A percentile compares a stretch with the other conserved stretches of the same genome.
Evolutionary conservation across 2,329 filamentous ascomycete species (phyloP).

Genomic region (Neopestalotiopsis sp.): DNA sequence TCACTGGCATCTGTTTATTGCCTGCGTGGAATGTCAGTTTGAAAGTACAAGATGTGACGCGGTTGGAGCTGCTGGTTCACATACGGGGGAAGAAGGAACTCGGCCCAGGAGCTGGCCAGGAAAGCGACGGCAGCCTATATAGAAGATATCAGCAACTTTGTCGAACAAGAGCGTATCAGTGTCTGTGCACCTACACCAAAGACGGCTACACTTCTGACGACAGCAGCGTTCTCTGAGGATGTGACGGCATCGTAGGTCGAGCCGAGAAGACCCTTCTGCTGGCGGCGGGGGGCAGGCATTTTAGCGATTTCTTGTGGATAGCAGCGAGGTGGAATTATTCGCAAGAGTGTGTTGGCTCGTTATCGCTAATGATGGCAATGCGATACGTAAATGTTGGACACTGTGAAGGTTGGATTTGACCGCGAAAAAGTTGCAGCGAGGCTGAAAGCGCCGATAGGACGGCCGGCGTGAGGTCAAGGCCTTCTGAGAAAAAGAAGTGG

Average conservation of each 20-base stretch:
- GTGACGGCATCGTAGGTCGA: conserved; percentile 68
- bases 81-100: conserved; percentile 70
- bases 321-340: neutral
- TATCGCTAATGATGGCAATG: neutral
- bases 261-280: conserved; percentile 59
- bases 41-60: neutral
- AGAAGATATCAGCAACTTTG: conserved; percentile 14
- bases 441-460: conserved; percentile 5
- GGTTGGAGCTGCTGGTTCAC: conserved; percentile 29
- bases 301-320: neutral
- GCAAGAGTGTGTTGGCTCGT: neutral
- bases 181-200: conserved; percentile 64
- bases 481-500: conserved; percentile 1
- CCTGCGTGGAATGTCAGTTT: conserved; percentile 4
- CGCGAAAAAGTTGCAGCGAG: conserved; percentile 56
- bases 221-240: conserved; percentile 70
- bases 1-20: neutral
- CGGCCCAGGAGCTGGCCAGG: conserved; percentile 71
- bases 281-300: conserved; percentile 45
- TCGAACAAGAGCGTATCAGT: neutral
- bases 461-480: neutral
- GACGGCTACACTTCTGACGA: conserved; percentile 70
- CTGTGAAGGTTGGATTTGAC: conserved; percentile 64
- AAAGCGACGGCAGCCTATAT: conserved; percentile 68
- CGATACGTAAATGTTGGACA: neutral